Evolutionary conservation across 805 yeast species (phyloP).

Genomic region (Zygosaccharomyces bailii): DNA sequence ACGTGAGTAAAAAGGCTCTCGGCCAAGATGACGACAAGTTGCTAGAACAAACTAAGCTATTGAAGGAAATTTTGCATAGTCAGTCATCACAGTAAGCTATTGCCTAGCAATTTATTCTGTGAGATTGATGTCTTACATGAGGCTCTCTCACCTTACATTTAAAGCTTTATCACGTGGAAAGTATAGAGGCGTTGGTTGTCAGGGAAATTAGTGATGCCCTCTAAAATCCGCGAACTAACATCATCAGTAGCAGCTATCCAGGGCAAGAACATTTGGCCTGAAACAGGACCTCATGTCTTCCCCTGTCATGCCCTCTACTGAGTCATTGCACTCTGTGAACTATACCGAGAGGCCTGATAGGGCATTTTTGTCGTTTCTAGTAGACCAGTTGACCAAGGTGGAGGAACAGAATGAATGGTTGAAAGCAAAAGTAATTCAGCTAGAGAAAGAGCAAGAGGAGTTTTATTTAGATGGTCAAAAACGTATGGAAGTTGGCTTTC

Average conservation of each 20-base stretch:
- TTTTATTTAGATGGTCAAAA: constrained; percentile 18
- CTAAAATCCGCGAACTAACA: background rate
- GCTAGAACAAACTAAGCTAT: constrained; percentile 25
- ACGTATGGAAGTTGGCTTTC: constrained; percentile 21
- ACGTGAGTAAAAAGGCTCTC: constrained; percentile 31
- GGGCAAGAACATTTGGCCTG: background rate
- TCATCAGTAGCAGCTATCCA: background rate
- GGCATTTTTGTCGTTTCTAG: constrained; percentile 17
- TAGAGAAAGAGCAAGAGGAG: constrained; percentile 28
- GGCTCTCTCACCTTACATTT: background rate
- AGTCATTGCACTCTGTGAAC: background rate
- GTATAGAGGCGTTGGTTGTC: background rate
- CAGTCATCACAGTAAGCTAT: background rate
- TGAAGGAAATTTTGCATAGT: constrained; percentile 14
- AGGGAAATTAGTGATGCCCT: constrained; percentile 2
- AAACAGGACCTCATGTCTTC: background rate
- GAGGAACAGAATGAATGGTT: constrained; percentile 25
- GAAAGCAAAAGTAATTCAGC: constrained; percentile 12
- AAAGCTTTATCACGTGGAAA: constrained; percentile 1
- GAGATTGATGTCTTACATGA: too few species aligned
- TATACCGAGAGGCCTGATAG: constrained; percentile 2
- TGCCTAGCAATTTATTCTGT: too few species aligned
- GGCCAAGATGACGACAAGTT: constrained; percentile 36
- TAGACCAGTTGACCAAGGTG: constrained; percentile 23
- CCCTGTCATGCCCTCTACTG: constrained; percentile 1